phyloP scores from a whole-genome alignment of 768 basidiomycete species.

The Leccinum fibrillosum region DNA sequence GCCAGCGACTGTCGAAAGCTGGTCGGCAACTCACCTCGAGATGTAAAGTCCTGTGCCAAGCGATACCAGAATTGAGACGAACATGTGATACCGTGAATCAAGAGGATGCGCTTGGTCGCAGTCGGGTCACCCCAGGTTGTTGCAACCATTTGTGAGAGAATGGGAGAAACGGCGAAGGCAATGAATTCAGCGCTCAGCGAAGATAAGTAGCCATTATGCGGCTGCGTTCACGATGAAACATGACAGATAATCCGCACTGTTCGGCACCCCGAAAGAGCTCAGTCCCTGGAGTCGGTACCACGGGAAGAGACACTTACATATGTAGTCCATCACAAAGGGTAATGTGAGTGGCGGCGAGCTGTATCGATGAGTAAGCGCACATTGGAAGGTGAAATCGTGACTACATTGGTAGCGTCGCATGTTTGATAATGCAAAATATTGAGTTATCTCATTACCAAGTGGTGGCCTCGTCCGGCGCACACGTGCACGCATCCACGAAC shows the following conservation, averaged over 20 bases:
- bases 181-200: not conserved
- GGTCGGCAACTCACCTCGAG: conserved; percentile 10
- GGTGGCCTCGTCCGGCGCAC: too few species aligned
- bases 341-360: too few species aligned
- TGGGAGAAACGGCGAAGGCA: not conserved
- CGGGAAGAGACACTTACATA: too few species aligned
- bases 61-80: conserved; percentile 15
- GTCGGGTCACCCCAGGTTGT: conserved; percentile 16
- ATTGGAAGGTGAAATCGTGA: too few species aligned
- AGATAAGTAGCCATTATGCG: too few species aligned
- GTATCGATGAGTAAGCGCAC: too few species aligned
- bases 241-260: not conserved
- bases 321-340: too few species aligned
- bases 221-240: too few species aligned
- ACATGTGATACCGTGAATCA: conserved; percentile 20
- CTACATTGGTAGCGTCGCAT: too few species aligned
- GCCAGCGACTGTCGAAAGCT: not conserved
- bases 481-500: too few species aligned
- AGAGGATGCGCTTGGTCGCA: conserved; percentile 15
- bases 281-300: not conserved
- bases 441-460: too few species aligned
- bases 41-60: conserved; percentile 13
- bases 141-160: not conserved
- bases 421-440: too few species aligned
- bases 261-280: not conserved